These are phyloP conservation scores for Cyberlindnera mrakii DNA, from an alignment of 805 yeast species.

Conservation along the genomic window DNA sequence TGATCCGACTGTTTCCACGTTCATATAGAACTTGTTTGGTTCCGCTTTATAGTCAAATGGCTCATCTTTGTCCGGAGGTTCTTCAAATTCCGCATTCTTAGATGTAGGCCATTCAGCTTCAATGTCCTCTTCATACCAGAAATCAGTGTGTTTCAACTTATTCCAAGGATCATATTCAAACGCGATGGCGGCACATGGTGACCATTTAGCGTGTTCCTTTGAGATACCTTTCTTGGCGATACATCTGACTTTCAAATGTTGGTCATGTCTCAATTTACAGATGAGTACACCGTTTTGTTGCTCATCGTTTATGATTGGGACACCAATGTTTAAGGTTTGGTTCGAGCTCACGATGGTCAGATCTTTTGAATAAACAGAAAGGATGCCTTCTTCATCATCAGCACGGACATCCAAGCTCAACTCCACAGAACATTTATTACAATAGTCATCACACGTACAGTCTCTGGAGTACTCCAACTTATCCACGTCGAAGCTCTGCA, in stretches of 20 bases:
- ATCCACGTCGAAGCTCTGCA: slow-evolving; percentile 79
- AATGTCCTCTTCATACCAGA: slow-evolving; percentile 90
- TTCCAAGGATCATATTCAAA: slow-evolving; percentile 99
- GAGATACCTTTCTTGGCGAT: slow-evolving; percentile 97
- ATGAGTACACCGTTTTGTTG: slow-evolving; percentile 80
- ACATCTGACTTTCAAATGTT: slow-evolving; percentile 82
- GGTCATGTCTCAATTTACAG: slow-evolving; percentile 87
- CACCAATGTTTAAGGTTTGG: slow-evolving; percentile 50
- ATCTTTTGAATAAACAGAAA: slow-evolving; percentile 87
- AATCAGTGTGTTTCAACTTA: slow-evolving; percentile 90
- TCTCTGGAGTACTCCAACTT: slow-evolving; percentile 84
- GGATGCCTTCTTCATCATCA: slow-evolving; percentile 76
- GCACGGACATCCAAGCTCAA: slow-evolving; percentile 83
- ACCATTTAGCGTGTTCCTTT: slow-evolving; percentile 98
- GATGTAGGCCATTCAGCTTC: slow-evolving; percentile 92
- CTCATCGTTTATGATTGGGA: slow-evolving; percentile 78
- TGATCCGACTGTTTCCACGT: slow-evolving; percentile 89
- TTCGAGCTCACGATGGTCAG: slow-evolving; percentile 39
- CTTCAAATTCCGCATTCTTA: slow-evolving; percentile 91
- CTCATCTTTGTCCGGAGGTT: slow-evolving; percentile 85
- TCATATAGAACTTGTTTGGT: slow-evolving; percentile 78
- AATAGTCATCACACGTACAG: slow-evolving; percentile 96
- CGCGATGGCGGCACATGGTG: slow-evolving; percentile 92
- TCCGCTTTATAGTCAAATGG: slow-evolving; percentile 78
- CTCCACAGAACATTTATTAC: slow-evolving; percentile 90